Evolutionary conservation across 1,284 basidiomycete species (phyloP), one percentile per base, ranked within the genome.

Genomic region (Ustilago bromivora): DNA sequence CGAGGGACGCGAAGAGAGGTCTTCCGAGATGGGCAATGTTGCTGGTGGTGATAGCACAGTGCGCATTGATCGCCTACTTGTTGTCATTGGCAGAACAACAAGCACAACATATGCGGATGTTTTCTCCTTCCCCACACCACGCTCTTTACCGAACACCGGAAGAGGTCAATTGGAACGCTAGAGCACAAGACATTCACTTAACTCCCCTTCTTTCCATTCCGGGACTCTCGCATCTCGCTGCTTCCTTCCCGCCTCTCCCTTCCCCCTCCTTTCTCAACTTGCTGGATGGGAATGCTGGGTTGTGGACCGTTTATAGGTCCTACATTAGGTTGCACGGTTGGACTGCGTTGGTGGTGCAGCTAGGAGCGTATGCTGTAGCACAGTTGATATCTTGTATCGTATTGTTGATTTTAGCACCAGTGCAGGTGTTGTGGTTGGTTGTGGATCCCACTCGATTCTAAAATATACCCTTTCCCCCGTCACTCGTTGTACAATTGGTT

Each of bases 61-160:
- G 61, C 32, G 54, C 46, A 4, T 12, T 73, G 36, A 61, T 73
- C 23, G 65, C 71, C 9, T 68, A 36, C 5, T 31, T 73, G 2
- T 8, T 73, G 34, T 41, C 41, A 1, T 15, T 73, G 0, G 71
- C 71, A 3, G 71, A 73, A 34, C 23, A 36, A 31, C 68, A 73
- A 59, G 71, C 71, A 5, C 41, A 64, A 15, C 66, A 36, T 32
- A 34, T 68, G 43, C 66, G 71, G 4, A 73, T 73, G 71, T 73
- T 47, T 19, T 36, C 40, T 23, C 28, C 46, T 36, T 54, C 52
- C 17, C 31, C 52, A 36, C 17, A 12, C 49, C 32, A 12, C n/a
- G 6, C n/a, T 19, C 15, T 36, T n/a, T 54, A n/a, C 34, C 34
- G 13, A n/a, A 15, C 8, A 3, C 5, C 13, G 5, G 15, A n/a